Base-by-base conservation (phyloP, 2,329 filamentous ascomycete species). In the Fusarium nematophilum region DNA sequence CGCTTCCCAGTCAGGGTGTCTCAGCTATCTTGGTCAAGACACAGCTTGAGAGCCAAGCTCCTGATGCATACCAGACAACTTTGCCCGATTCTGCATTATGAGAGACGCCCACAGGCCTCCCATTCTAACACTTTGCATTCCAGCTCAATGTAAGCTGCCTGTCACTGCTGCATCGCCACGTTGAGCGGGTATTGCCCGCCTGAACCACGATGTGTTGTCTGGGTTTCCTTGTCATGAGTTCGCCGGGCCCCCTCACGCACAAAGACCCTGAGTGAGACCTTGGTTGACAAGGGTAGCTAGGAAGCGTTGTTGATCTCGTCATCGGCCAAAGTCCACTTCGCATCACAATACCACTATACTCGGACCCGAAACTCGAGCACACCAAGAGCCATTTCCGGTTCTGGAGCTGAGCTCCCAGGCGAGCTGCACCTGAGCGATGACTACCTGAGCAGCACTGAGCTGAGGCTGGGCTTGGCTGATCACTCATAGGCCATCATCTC, bases 131-230 rank as follows among this genome's bases (percentile, higher is more conserved):
- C 9, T 27, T 9, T 50, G 21, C 56, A 64, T 64, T 64, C 60
- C 60, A 47, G n/a, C 40, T 36, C 54, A 46, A 21, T 15, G 43
- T 18, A 29, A n/a, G 34, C 50, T 34, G 50, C 17, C 9, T 45
- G 33, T 56, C 26, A 33, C 14, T 23, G 27, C 26, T 11, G 14
- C 23, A 18, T 36, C 17, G 33, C 33, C 48, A 38, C 33, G 26
- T 26, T 47, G 42, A 13, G 27, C 33, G 23, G 23, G 27, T 21
- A 37, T 44, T 36, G 33, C 42, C 46, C 27, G 31, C 10, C 26
- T 40, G 31, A 40, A 40, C 36, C 25, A 17, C n/a, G 27, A 36
- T 38, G 17, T 21, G 60, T 64, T 64, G 60, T 53, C 60, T 34
- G 36, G 60, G 60, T 39, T 64, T 43, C 34, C 15, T 6, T 8